phyloP scores from a whole-genome alignment of 2,329 filamentous ascomycete species.

The Talaromyces pinophilus region DNA sequence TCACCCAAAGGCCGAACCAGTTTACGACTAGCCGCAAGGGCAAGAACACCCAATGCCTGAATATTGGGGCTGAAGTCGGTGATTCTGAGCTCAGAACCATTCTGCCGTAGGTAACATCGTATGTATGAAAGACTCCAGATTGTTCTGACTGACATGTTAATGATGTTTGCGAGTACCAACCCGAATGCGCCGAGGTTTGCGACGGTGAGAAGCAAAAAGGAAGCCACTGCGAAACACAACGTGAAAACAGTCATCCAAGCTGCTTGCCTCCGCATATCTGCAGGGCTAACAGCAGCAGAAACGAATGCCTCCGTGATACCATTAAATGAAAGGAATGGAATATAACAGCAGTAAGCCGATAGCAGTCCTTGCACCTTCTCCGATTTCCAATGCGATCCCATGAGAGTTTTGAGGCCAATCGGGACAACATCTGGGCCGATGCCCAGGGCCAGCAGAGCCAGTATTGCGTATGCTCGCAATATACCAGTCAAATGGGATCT shows the following conservation, averaged over 20 bases:
- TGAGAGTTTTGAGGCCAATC: slow-evolving; percentile 70
- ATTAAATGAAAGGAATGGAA: slow-evolving; percentile 88
- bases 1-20: slow-evolving; percentile 28
- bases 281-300: slow-evolving; percentile 75
- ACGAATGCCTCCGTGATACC: slow-evolving; percentile 92
- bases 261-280: slow-evolving; percentile 74
- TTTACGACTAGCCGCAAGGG: slow-evolving; percentile 50
- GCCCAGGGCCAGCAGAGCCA: slow-evolving; percentile 68
- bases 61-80: slow-evolving; percentile 49
- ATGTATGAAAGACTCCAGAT: slow-evolving; percentile 79
- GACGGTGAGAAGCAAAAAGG: slow-evolving; percentile 72
- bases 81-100: slow-evolving; percentile 48
- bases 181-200: slow-evolving; percentile 72
- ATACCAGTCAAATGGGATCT: slow-evolving; percentile 50
- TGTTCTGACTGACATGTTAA: slow-evolving; percentile 88
- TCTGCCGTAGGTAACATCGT: slow-evolving; percentile 58
- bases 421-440: slow-evolving; percentile 76
- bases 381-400: slow-evolving; percentile 73
- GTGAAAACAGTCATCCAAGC: slow-evolving; percentile 85
- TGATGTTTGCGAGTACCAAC: slow-evolving; percentile 79
- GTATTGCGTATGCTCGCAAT: slow-evolving; percentile 70
- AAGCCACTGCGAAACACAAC: slow-evolving; percentile 69
- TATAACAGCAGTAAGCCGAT: slow-evolving; percentile 83
- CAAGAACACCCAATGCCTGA: slow-evolving; percentile 47
- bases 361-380: slow-evolving; percentile 74